phyloP scores from a whole-genome alignment of 768 basidiomycete species.

The Candolleomyces aberdarensis region DNA sequence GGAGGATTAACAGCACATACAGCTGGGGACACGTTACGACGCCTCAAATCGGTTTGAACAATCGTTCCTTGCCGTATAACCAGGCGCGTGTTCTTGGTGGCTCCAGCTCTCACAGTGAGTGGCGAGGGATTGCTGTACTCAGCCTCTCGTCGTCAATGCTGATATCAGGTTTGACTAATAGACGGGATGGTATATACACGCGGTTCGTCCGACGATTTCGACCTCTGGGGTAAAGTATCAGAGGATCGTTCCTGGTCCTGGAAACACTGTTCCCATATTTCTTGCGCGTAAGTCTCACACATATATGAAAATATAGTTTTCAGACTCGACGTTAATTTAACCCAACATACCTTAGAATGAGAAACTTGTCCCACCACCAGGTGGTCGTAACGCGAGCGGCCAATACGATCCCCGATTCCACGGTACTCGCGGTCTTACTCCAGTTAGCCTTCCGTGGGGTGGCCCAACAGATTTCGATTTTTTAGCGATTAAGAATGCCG shows the following conservation, averaged over 20 bases:
- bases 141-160: no score
- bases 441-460: not conserved
- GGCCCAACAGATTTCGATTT: not conserved
- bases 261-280: not conserved
- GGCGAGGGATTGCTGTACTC: not conserved
- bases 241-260: not conserved
- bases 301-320: not conserved
- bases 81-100: not conserved
- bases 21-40: not conserved
- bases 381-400: not conserved
- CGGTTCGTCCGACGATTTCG: not conserved
- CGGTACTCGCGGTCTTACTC: not conserved
- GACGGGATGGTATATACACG: not conserved
- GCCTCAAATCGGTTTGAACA: not conserved
- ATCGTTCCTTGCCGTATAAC: not conserved
- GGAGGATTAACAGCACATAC: not conserved
- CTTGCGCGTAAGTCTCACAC: not conserved
- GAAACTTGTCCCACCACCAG: not conserved
- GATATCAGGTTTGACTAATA: not conserved
- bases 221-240: not conserved
- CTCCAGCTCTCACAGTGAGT: not conserved
- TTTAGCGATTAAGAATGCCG: not conserved
- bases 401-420: not conserved
- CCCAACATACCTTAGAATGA: not conserved
- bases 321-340: not conserved